Conservation (phyloP, 305 asterid species). For the Fraxinus albicans region DNA sequence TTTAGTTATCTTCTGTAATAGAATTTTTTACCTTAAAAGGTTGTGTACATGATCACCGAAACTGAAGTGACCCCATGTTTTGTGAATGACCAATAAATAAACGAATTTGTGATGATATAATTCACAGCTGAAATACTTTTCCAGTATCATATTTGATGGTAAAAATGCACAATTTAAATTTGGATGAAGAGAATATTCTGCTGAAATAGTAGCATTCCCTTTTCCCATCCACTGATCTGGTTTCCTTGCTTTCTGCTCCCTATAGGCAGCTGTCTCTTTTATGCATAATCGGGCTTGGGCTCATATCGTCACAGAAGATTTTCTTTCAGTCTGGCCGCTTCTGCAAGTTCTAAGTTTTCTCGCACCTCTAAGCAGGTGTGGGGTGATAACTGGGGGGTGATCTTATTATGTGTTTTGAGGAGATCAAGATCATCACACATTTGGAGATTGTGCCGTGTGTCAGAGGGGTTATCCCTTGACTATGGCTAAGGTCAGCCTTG, state of each 20-base stretch:
- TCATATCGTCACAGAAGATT: conserved; percentile 42
- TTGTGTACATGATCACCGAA: not conserved
- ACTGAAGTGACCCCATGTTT: not conserved
- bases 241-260: conserved; percentile 21
- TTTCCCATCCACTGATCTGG: conserved; percentile 20
- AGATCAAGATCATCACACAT: conserved; percentile 83
- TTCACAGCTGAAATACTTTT: not conserved
- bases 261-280: conserved; percentile 59
- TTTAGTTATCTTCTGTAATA: not conserved
- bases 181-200: conserved; percentile 11
- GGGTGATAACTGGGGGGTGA: conserved; percentile 63
- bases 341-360: conserved; percentile 58
- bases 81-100: not conserved
- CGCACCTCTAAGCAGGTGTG: conserved; percentile 97
- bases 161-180: not conserved
- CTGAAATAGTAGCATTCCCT: not conserved
- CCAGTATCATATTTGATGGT: not conserved
- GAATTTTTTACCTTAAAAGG: not conserved
- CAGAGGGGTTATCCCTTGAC: conserved; percentile 81
- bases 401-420: conserved; percentile 57
- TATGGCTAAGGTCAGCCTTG: conserved; percentile 77
- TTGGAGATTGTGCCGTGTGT: conserved; percentile 94
- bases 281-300: conserved; percentile 40
- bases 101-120: not conserved
- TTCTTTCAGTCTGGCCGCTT: conserved; percentile 97